Base-by-base conservation (phyloP, 768 basidiomycete species). In the Amanita exitialis region DNA sequence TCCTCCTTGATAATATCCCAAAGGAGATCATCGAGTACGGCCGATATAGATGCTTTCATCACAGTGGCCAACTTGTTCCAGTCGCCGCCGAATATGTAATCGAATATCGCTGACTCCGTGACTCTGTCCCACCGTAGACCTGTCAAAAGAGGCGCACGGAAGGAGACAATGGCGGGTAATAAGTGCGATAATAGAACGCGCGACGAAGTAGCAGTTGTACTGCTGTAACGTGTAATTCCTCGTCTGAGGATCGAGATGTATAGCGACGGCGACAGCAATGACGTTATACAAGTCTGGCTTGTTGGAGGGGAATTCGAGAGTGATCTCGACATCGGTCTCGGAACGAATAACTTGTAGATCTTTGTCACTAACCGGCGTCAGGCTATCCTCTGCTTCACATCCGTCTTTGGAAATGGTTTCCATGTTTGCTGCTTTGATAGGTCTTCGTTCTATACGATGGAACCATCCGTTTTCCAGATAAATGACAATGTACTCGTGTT, bases 181-280 rank as follows among this genome's bases (percentile, higher is more conserved):
- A 9, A 49, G 49, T 9, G 38, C 18, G 10, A 42, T 34, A 18
- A 49, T 49, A 18, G 49, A 16, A 18, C 49, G 49, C 4, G 38
- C 49, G 6, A 49, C 10, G 13, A 49, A 49, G 16, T 42, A 49
- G 20, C 38, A 49, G 18, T 49, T 49, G 25, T 49, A 49, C 4
- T 39, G 28, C 8, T 49, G 49, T 10, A 42, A n/a, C 5, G 49
- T 49, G 25, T 49, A 42, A 9, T 18, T 25, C 7, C 6, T 16
- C 27, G 36, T 20, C 20, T 49, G 12, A 9, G 28, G 30, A 42
- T 41, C 49, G 39, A 49, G 9, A 15, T 38, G 25, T 15, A 49
- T n/a, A 6, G 36, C 32, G 2, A 41, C 49, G 39, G 25, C 30
- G 28, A 49, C 27, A 6, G 27, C 49, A 8, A 49, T 49, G 38